A percentile compares a stretch with the other conserved stretches of the same genome.
phyloP scores from a whole-genome alignment of 164 flowering plant genomes.

The Piper betle region DNA sequence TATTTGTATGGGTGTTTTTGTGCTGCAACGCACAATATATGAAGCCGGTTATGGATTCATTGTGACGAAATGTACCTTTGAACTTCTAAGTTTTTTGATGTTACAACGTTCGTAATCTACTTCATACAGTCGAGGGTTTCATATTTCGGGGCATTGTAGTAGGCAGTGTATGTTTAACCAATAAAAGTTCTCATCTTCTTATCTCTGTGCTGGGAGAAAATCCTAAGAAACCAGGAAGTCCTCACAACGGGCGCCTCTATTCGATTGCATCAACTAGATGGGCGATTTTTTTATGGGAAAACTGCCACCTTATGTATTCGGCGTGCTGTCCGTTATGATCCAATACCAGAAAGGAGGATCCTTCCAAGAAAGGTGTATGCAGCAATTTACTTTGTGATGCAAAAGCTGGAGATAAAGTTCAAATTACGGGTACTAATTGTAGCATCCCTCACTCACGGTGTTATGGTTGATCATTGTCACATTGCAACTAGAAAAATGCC shows the following conservation, averaged over 20 bases:
- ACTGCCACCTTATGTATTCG: slow-evolving; percentile 91
- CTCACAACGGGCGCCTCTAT: slow-evolving; percentile 85
- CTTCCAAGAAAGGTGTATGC: too few species aligned
- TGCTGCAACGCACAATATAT: too few species aligned
- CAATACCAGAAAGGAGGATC: slow-evolving; percentile 96
- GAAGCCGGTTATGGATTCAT: too few species aligned
- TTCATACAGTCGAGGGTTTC: too few species aligned
- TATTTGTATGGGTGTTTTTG: too few species aligned
- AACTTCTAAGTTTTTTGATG: too few species aligned
- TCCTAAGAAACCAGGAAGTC: slow-evolving; percentile 86
- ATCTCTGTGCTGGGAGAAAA: slow-evolving; percentile 63
- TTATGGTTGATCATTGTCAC: too few species aligned
- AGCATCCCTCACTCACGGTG: not conserved
- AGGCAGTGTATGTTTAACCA: not conserved
- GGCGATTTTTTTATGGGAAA: slow-evolving; percentile 86
- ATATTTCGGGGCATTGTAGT: not conserved
- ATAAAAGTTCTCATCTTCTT: not conserved
- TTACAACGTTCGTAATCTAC: too few species aligned
- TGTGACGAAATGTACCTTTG: too few species aligned
- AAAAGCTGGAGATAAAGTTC: too few species aligned
- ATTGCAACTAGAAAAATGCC: too few species aligned
- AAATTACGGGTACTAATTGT: slow-evolving; percentile 75
- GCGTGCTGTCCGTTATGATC: slow-evolving; percentile 90
- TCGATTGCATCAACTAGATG: slow-evolving; percentile 97
- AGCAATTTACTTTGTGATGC: too few species aligned